These are phyloP conservation scores for Miscanthus sacchariflorus DNA, from an alignment of 202 grass and related monocot genomes.

Conservation along the genomic window DNA sequence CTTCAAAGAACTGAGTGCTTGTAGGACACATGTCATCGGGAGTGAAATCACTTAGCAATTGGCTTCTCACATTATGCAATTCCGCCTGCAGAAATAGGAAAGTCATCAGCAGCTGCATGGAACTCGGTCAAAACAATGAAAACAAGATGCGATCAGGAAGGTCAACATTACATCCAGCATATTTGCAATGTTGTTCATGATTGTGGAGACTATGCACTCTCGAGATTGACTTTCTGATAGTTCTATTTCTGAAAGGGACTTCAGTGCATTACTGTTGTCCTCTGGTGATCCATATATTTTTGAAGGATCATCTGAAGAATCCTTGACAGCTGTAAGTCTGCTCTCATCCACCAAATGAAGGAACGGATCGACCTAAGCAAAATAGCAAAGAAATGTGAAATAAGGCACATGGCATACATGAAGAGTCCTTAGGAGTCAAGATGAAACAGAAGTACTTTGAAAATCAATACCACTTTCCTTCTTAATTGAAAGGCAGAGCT, in stretches of 20 bases:
- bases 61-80: conserved; percentile 70
- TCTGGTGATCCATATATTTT: conserved; percentile 88
- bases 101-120: conserved; percentile 35
- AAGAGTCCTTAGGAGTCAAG: conserved; percentile 19
- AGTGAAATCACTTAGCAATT: conserved; percentile 86
- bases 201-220: conserved; percentile 87
- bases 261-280: conserved; percentile 76
- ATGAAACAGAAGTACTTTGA: conserved; percentile 17
- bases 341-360: conserved; percentile 83
- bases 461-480: conserved; percentile 10
- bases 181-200: conserved; percentile 82
- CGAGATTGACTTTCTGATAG: conserved; percentile 88
- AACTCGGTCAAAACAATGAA: conserved; percentile 39
- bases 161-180: conserved; percentile 78
- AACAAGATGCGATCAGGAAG: conserved; percentile 29
- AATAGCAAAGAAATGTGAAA: conserved; percentile 45
- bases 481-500: too few species aligned
- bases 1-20: conserved; percentile 74
- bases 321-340: conserved; percentile 82
- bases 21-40: conserved; percentile 94
- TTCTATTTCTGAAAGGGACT: conserved; percentile 82
- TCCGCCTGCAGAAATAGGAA: conserved; percentile 71
- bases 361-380: conserved; percentile 87
- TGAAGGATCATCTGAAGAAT: conserved; percentile 47
- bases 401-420: conserved; percentile 14